Conservation (phyloP, 2,329 filamentous ascomycete genomes). For the Diplocarpon mali region DNA sequence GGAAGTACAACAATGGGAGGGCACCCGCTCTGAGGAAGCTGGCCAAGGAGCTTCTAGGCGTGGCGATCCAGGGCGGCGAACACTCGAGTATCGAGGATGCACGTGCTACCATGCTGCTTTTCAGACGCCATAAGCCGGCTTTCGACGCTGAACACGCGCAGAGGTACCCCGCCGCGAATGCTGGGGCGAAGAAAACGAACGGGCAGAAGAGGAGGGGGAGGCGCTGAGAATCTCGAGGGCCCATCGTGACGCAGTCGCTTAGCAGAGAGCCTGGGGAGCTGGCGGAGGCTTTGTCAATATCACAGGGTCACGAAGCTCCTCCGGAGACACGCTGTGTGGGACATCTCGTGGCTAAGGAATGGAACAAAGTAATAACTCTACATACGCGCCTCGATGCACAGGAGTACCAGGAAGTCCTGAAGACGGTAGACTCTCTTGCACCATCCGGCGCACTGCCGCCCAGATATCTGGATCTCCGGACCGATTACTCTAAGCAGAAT, state of each 20-base stretch:
- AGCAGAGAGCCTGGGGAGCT: neutral
- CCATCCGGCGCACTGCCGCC: no score
- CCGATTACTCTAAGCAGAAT: neutral
- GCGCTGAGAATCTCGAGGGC: neutral
- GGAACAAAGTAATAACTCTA: no score
- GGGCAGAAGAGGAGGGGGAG: slow-evolving; percentile 31
- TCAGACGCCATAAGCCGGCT: slow-evolving; percentile 67
- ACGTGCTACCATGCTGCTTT: slow-evolving; percentile 79
- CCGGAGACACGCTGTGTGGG: no score
- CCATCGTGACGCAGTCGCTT: neutral
- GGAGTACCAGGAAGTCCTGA: no score
- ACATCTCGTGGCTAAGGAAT: no score
- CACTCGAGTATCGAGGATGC: slow-evolving; percentile 71
- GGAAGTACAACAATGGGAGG: slow-evolving; percentile 53
- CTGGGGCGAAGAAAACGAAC: slow-evolving; percentile 22
- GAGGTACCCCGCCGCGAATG: slow-evolving; percentile 40
- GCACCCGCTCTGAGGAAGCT: slow-evolving; percentile 56
- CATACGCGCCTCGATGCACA: no score
- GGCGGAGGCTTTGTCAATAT: no score
- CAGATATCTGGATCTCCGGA: no score
- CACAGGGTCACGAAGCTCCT: no score
- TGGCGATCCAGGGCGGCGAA: slow-evolving; percentile 52
- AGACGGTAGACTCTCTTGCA: no score
- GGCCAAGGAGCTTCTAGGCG: slow-evolving; percentile 43
- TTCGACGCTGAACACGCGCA: slow-evolving; percentile 76